Evolutionary conservation across 176 grass and related monocot genomes (phyloP).

Genomic region (Triticum urartu): DNA sequence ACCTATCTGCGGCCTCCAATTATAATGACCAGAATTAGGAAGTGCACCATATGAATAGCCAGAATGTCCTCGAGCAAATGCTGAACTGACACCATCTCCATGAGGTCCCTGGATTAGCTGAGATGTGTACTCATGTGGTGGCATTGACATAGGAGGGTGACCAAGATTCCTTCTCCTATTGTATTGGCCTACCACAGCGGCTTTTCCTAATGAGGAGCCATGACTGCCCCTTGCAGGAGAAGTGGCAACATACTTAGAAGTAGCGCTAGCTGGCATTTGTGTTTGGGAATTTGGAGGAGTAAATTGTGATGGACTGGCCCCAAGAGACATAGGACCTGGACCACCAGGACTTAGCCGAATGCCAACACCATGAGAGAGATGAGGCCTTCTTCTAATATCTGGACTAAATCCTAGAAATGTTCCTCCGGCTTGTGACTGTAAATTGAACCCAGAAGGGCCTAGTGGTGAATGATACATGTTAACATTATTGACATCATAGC

Average conservation of each 20-base stretch:
- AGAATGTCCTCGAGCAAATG: constrained; percentile 44
- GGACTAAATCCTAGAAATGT: constrained; percentile 84
- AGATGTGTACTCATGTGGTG: constrained; percentile 61
- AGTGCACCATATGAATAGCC: constrained; percentile 48
- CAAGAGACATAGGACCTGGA: constrained; percentile 77
- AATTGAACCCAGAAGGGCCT: constrained; percentile 72
- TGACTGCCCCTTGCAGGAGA: constrained; percentile 69
- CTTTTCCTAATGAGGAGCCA: constrained; percentile 71
- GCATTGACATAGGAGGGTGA: constrained; percentile 64
- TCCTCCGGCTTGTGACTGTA: constrained; percentile 75
- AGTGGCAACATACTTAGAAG: constrained; percentile 61
- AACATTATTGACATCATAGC: constrained; percentile 65
- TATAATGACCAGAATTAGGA: constrained; percentile 59
- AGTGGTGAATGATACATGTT: constrained; percentile 71
- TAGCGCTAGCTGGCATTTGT: constrained; percentile 47
- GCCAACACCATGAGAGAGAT: constrained; percentile 63
- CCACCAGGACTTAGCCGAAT: constrained; percentile 78
- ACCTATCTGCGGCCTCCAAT: constrained; percentile 66
- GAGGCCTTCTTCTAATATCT: constrained; percentile 70
- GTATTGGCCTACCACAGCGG: constrained; percentile 73
- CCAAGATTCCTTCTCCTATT: constrained; percentile 68
- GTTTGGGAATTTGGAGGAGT: constrained; percentile 82
- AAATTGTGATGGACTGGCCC: constrained; percentile 91
- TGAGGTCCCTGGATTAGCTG: constrained; percentile 50
- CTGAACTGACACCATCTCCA: constrained; percentile 43